phyloP scores from a whole-genome alignment of 805 yeast species.

The Metschnikowia drakensbergensis region DNA sequence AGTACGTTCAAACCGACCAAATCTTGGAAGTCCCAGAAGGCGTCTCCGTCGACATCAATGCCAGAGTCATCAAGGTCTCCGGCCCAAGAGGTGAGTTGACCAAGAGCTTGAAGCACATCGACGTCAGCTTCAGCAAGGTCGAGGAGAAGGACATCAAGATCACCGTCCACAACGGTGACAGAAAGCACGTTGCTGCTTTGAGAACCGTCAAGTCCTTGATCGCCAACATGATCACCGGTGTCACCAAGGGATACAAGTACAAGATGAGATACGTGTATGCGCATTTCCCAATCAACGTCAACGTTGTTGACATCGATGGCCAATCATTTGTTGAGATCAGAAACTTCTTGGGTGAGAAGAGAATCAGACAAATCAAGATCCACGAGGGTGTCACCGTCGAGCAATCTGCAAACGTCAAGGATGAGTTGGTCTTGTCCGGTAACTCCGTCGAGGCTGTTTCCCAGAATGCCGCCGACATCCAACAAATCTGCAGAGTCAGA shows the following conservation, averaged over 20 bases:
- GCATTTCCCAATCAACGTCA: conserved; percentile 99
- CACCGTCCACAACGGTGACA: conserved; percentile 97
- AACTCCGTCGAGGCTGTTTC: conserved; percentile 97
- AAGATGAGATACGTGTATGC: conserved; percentile 99
- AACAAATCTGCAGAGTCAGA: conserved; percentile 97
- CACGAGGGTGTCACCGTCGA: conserved; percentile 87
- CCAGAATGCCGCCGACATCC: conserved; percentile 97
- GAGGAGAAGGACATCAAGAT: conserved; percentile 72
- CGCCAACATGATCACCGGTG: conserved; percentile 95
- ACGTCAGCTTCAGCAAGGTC: conserved; percentile 86
- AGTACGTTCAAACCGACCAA: conserved; percentile 86
- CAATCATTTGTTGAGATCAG: conserved; percentile 84
- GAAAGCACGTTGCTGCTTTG: conserved; percentile 99
- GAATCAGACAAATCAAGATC: conserved; percentile 84
- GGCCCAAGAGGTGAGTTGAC: conserved; percentile 96
- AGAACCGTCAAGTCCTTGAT: conserved; percentile 97
- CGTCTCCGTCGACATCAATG: conserved; percentile 85
- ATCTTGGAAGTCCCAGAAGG: conserved; percentile 84
- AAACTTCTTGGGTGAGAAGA: conserved; percentile 99
- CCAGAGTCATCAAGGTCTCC: conserved; percentile 84
- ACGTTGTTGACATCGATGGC: conserved; percentile 78
- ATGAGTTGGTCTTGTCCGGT: conserved; percentile 89
- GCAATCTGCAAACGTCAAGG: conserved; percentile 82
- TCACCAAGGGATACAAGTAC: conserved; percentile 98
- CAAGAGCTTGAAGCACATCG: conserved; percentile 91